phyloP scores from a whole-genome alignment of 1,139 yeast genomes.

The Kazachstania sp. region DNA sequence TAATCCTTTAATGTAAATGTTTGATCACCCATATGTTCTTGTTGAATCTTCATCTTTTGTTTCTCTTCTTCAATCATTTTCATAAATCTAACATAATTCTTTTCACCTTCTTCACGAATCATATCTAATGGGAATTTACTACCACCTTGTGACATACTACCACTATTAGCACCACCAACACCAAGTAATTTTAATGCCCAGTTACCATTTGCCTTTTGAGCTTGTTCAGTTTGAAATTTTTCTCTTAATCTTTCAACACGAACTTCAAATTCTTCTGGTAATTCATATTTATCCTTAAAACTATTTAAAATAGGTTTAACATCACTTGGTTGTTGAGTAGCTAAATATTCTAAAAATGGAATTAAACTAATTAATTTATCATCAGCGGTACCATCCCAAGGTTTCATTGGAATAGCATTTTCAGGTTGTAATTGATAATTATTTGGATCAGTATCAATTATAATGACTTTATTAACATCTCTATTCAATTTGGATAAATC shows the following conservation, averaged over 20 bases:
- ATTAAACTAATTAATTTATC: constrained; percentile 72
- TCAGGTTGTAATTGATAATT: constrained; percentile 81
- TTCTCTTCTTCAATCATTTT: constrained; percentile 82
- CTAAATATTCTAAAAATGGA: constrained; percentile 90
- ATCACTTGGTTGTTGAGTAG: constrained; percentile 83
- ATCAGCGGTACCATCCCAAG: constrained; percentile 83
- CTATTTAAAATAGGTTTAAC: constrained; percentile 81
- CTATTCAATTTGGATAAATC: constrained; percentile 87
- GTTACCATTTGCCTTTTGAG: constrained; percentile 40
- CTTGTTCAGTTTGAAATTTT: constrained; percentile 61
- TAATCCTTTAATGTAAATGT: constrained; percentile 67
- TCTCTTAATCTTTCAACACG: constrained; percentile 72
- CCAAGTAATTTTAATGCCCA: constrained; percentile 60
- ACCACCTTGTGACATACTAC: neutral
- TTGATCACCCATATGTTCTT: constrained; percentile 73
- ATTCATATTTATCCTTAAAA: constrained; percentile 49
- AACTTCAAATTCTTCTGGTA: constrained; percentile 69
- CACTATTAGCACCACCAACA: constrained; percentile 30
- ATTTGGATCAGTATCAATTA: constrained; percentile 70
- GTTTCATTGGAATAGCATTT: constrained; percentile 71
- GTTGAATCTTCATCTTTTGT: constrained; percentile 71
- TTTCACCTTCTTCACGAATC: constrained; percentile 88
- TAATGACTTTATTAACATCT: constrained; percentile 71
- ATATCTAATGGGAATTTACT: constrained; percentile 87
- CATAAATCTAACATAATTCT: constrained; percentile 77